These are phyloP conservation scores for Diaporthe velutina DNA, from an alignment of 2,329 filamentous ascomycete genomes.

Conservation along the genomic window DNA sequence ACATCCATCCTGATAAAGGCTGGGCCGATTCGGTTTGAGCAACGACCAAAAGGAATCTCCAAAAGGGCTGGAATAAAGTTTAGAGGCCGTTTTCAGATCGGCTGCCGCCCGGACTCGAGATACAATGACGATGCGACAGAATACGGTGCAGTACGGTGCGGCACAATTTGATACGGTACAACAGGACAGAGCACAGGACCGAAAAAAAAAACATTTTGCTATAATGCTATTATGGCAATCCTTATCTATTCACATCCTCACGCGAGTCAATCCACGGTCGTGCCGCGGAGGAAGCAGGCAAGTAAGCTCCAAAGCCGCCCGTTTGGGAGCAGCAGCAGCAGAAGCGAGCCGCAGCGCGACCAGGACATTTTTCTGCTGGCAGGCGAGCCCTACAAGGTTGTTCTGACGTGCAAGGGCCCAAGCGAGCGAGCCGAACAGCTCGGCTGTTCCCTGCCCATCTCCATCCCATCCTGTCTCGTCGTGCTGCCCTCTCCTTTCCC, in stretches of 20 bases:
- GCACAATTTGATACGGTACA: not conserved
- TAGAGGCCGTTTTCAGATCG: conserved; percentile 31
- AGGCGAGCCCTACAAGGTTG: conserved; percentile 19
- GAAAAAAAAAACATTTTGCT: not conserved
- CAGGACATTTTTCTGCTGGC: not conserved
- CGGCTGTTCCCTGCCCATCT: conserved; percentile 13
- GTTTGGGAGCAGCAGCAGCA: not conserved
- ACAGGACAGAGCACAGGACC: not conserved
- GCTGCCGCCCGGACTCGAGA: not conserved
- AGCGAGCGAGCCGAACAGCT: conserved; percentile 20
- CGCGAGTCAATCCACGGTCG: conserved; percentile 14
- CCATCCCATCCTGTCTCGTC: conserved; percentile 13
- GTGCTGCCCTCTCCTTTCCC: conserved; percentile 4
- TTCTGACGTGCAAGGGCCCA: conserved; percentile 25
- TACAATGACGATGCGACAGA: conserved; percentile 1
- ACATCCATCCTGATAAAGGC: not conserved
- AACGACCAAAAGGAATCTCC: not conserved
- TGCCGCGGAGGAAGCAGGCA: not conserved
- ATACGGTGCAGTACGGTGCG: not conserved
- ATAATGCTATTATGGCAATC: not conserved
- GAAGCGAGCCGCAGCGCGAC: not conserved
- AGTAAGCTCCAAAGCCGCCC: conserved; percentile 5
- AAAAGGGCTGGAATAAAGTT: conserved; percentile 28
- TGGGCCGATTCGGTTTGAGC: not conserved
- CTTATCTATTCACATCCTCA: not conserved